Evolutionary conservation across 2,329 filamentous ascomycete species (phyloP), one percentile per base, ranked within the genome.

Genomic region (Aspergillus cejpii): DNA sequence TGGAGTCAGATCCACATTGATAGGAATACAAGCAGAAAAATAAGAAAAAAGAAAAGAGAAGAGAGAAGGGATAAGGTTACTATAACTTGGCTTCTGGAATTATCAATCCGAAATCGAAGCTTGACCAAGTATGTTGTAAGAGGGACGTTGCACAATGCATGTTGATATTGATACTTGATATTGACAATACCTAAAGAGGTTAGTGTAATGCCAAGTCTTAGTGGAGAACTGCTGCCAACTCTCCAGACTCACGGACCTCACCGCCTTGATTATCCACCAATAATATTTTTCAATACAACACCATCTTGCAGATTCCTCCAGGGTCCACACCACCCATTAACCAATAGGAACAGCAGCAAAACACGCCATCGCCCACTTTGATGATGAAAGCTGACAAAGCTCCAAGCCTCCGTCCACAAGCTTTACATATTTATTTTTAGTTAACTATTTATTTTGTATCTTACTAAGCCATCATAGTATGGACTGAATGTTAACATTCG

Each of bases 351-450:
- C 0, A 0, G 1, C 27, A 33, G 15, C 24, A 48, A 58, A 60
- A 64, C 60, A 60, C 61, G 62, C 62, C 61, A 65, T 65, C 58
- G 46, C 37, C 41, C 34, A 42, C 47, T 37, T 41, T 42, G 61
- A 65, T 65, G 62, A 55, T 63, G 61, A 58, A 58, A 61, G 48
- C 36, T 40, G 37, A 8, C 11, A 17, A 24, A 24, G 23, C 23
- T 24, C 8, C n/a, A n/a, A n/a, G n/a, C 23, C 8, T 24, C 23
- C 4, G 23, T 24, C 23, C 23, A 24, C 15, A n/a, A 11, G 14
- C 10, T 50, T 50, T 46, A 54, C 49, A 44, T 50, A 50, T 53
- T 50, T 48, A 15, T 21, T 21, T 12, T 20, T 27, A 14, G 37
- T 28, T 5, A 6, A 27, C 37, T 47, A 20, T 20, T 36, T 27